Evolutionary conservation across 306 rosid genomes (phyloP), one percentile per base, ranked within the genome.

Genomic region (Malus fusca): DNA sequence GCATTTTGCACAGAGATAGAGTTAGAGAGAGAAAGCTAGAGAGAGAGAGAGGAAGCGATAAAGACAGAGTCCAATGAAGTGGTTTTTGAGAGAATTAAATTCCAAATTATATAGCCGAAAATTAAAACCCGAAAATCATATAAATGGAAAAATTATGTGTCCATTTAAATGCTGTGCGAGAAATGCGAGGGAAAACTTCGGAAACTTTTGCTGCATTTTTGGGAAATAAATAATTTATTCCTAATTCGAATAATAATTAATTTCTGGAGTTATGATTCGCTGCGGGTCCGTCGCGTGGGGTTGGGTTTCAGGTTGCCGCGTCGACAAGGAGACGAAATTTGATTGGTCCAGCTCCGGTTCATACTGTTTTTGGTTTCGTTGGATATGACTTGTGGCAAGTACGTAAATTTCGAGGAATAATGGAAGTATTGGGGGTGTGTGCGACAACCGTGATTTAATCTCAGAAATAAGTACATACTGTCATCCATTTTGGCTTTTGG

Each of bases 141-240:
- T 12, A 69, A 21, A 56, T 11, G 44, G 74, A 28, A 42, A 19
- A 37, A 56, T 68, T 14, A 12, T 26, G n/a, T 17, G 66, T 55
- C 69, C 9, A 48, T 76, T 77, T 59, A 28, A 59, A 77, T 26
- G 77, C 77, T 40, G 68, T 59, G 77, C 28, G 68, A 60, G 77
- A 68, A 76, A 68, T 65, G 74, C 55, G 75, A 43, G 68, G 75
- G 75, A 58, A 76, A 75, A 42, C 62, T 35, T 4, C 60, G 75
- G n/a, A 68, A 77, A 48, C 55, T 17, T 33, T 59, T 33, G 33
- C 60, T n/a, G 46, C 69, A 69, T 67, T 59, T 58, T 77, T 68
- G 69, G 75, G 52, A 69, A 68, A 42, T 40, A 13, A 10, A 10
- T 22, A 68, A 5, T 56, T 42, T 42, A 42, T 66, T 8, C 19